Evolutionary conservation across 2,329 filamentous ascomycete species (phyloP), one percentile per base, ranked within the genome.

Genomic region (Hypocreales sp.): DNA sequence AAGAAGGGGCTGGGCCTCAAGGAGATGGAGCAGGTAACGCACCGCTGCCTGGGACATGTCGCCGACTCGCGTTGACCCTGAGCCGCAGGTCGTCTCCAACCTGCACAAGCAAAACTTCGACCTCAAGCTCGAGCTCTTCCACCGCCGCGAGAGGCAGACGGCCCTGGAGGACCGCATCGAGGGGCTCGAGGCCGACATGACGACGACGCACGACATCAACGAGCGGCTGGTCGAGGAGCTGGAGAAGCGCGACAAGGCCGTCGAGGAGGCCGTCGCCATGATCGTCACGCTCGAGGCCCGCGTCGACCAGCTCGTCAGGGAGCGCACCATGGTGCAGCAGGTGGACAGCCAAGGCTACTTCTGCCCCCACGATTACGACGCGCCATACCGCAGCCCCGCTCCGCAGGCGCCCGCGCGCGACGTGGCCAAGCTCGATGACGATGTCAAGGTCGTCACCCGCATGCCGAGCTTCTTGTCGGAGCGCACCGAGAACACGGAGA

Each of bases 61-160:
- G 25, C 8, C 13, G 8, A 15, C 5, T 1, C n/a, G 9, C 12
- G 17, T 35, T 40, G 32, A 39, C 29, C 12, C 8, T 11, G 10
- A 18, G 25, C 23, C 3, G 18, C 20, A 78, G 64, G 68, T 73
- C 29, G 53, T 81, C 28, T 78, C 76, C 5, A 73, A 60, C 2
- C 51, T 82, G 14, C 72, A 76, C 46, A 83, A 83, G 44, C 70
- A 80, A 50, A 83, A 82, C 41, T 83, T 82, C 38, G 76, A 80
- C 37, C 59, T 83, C 22, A 82, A 83, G 47, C 57, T 82, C 18
- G 76, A 82, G 44, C 50, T 83, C 1, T 79, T 67, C 38, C 75
- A 82, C 42, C 64, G 74, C 6, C 62, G 77, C 16, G 68, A 82
- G 48, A 62, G 66, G 28, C 72, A 78, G 40, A 60, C 59, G 7